Base-by-base conservation (phyloP, 2,329 filamentous ascomycete genomes). In the Monilinia laxa region DNA sequence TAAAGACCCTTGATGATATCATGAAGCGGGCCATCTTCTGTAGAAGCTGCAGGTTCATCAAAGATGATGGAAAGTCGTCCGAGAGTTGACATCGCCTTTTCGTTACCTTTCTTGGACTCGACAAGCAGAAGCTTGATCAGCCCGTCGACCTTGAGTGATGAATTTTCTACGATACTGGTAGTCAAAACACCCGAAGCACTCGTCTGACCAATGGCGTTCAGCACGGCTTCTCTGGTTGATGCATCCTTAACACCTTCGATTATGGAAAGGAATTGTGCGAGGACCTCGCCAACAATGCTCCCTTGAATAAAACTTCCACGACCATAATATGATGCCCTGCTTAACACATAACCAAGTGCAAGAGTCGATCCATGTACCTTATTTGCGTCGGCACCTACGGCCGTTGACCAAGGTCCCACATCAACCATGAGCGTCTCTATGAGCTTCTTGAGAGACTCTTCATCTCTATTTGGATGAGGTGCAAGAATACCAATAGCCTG, bases 1-100 rank as follows among this genome's bases (percentile, higher is more conserved):
- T 93, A 91, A 0, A 98, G 80, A 38, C 85, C 87, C 14, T 87
- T 82, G 16, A 92, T 78, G 7, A 96, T 84, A 12, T 82, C 79
- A 2, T 79, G 79, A 1, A 90, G 77, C 1, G 78, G 70, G 16
- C 77, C 78, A 5, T 70, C 59, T 28, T 77, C 73, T 1, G 78
- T 75, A 1, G 73, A 73, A 4, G 75, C 70, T 0, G 74, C 71
- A 52, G 81, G 77, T 45, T 84, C 80, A 16, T 81, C 78, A 3
- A 87, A 77, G 1, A 89, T 85, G 63, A 92, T 84, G 0, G 90
- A 87, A 3, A 98, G 80, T 58, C 90, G 85, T 0, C 95, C 95
- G 6, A 98, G 81, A 3, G 91, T 87, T n/a, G 85, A 78, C 60
- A 97, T 94, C 0, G 94, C 90, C 66, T 85, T 88, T 73, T 96